These are phyloP conservation scores for Plenodomus biglobosus DNA, from an alignment of 2,329 filamentous ascomycete genomes.

Conservation along the genomic window DNA sequence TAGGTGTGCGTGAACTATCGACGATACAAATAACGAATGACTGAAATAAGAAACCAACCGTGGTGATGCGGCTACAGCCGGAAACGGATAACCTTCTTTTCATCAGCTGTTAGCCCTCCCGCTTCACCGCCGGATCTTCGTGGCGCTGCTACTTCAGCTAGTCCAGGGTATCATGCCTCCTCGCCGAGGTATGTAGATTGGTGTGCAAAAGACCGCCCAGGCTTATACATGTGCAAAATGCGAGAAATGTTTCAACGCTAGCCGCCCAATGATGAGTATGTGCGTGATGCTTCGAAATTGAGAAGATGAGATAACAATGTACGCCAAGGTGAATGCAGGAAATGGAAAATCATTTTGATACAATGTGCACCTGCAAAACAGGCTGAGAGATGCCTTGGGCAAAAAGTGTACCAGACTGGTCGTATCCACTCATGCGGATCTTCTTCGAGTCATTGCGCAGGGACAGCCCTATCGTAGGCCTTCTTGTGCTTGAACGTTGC, in stretches of 20 bases:
- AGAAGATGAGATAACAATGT: constrained; percentile 8
- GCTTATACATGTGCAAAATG: constrained; percentile 13
- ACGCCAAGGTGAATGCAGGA: constrained; percentile 17
- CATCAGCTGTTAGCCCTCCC: not conserved
- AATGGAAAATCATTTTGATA: constrained; percentile 8
- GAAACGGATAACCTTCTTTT: not conserved
- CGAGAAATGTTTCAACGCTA: constrained; percentile 28
- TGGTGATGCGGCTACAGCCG: not conserved
- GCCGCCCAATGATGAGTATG: constrained; percentile 29
- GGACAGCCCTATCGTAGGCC: constrained; percentile 10
- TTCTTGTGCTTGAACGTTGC: constrained; percentile 40
- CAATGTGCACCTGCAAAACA: no score
- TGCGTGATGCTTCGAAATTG: constrained; percentile 12
- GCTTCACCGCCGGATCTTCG: not conserved
- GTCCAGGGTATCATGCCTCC: constrained; percentile 12
- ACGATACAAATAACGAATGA: constrained; percentile 3
- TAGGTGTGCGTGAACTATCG: constrained; percentile 3
- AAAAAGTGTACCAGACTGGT: constrained; percentile 1
- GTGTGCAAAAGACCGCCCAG: constrained; percentile 14
- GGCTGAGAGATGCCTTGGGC: constrained; percentile 1
- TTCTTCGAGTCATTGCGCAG: not conserved
- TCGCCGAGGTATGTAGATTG: constrained; percentile 4
- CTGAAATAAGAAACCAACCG: not conserved
- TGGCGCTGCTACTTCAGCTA: not conserved
- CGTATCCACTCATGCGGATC: not conserved